phyloP scores from a whole-genome alignment of 768 basidiomycete genomes.

The Mrakia blollopis region DNA sequence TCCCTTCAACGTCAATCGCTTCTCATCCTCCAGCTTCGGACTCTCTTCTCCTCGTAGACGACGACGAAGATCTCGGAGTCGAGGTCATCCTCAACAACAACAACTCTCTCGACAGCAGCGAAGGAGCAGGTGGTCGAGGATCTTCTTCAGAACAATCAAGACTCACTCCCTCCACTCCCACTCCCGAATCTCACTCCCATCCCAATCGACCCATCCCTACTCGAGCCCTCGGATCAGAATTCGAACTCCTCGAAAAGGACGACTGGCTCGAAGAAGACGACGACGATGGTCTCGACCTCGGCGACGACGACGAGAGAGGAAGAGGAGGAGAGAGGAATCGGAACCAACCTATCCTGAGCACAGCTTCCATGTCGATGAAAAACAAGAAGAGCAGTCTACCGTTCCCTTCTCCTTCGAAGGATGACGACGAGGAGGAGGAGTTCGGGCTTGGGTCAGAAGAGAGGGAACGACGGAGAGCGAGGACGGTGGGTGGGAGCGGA shows the following conservation, averaged over 20 bases:
- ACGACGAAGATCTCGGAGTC: neutral
- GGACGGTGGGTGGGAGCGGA: neutral
- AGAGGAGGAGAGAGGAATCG: too few species aligned
- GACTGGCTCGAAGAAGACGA: conserved; percentile 21
- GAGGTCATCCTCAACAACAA: neutral
- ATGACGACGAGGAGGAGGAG: neutral
- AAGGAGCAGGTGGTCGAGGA: neutral
- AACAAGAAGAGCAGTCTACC: conserved; percentile 1
- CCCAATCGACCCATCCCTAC: neutral
- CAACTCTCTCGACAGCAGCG: neutral
- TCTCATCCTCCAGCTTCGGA: neutral
- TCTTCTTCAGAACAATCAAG: neutral
- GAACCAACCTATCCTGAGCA: neutral
- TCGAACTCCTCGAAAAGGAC: conserved; percentile 27
- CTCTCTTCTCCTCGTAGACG: neutral
- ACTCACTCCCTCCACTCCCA: neutral
- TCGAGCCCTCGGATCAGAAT: conserved; percentile 28
- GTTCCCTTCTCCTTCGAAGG: conserved; percentile 2
- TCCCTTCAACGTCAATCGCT: neutral
- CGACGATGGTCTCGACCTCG: neutral
- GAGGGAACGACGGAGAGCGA: neutral
- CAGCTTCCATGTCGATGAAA: neutral
- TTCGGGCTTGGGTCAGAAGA: neutral
- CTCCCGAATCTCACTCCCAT: neutral
- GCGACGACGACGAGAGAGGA: too few species aligned